These are phyloP conservation scores for Fraxinus sp. DNA, from an alignment of 305 asterid genomes.

Conservation along the genomic window DNA sequence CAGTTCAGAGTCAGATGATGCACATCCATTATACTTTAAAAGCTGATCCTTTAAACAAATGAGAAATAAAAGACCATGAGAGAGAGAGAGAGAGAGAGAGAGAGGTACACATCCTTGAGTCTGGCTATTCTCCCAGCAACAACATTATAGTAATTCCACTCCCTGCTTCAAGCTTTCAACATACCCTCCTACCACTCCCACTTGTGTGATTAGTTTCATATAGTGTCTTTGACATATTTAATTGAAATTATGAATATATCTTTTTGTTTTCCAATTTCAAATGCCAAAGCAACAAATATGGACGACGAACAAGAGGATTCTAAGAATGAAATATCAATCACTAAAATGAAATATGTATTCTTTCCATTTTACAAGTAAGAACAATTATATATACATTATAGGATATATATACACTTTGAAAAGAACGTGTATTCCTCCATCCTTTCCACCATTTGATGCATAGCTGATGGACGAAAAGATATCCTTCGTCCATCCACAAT, in stretches of 20 bases:
- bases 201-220: not conserved
- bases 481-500: not conserved
- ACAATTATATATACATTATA: not conserved
- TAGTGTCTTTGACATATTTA: not conserved
- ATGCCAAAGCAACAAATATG: not conserved
- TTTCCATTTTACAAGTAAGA: conserved; percentile 11
- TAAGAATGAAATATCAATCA: not conserved
- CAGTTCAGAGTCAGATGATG: not conserved
- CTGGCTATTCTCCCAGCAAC: not conserved
- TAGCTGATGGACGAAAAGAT: not conserved
- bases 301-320: not conserved
- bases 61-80: not conserved
- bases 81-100: not conserved
- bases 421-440: not conserved
- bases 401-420: conserved; percentile 21
- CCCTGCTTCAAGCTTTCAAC: not conserved
- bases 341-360: not conserved
- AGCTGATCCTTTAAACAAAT: not conserved
- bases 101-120: not conserved
- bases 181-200: not conserved
- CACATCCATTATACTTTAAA: not conserved
- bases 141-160: not conserved
- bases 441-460: not conserved
- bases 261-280: not conserved
- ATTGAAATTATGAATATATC: not conserved